Conservation (phyloP, 805 yeast genomes). For the Candida sphagnicola region DNA sequence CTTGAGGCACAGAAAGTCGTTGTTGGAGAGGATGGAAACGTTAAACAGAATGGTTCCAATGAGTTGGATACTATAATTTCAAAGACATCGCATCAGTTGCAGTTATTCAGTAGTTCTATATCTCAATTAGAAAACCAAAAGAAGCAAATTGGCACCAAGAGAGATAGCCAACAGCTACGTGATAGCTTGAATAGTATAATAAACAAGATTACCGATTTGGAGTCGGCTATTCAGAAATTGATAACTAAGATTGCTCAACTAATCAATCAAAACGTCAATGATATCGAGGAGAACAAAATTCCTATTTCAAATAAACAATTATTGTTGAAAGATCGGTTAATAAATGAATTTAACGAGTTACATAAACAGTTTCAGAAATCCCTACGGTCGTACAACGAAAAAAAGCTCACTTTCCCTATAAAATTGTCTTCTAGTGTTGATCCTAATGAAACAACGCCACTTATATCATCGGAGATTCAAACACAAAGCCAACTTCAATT, state of each 20-base stretch:
- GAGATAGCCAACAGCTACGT: slow-evolving; percentile 42
- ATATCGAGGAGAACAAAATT: slow-evolving; percentile 10
- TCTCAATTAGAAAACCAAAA: slow-evolving; percentile 47
- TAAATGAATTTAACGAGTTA: slow-evolving; percentile 52
- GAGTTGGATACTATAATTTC: slow-evolving; percentile 31
- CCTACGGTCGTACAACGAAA: slow-evolving; percentile 47
- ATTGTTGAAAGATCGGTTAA: slow-evolving; percentile 49
- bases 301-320: slow-evolving; percentile 35
- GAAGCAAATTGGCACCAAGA: slow-evolving; percentile 47
- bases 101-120: slow-evolving; percentile 47
- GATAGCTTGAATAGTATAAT: slow-evolving; percentile 28
- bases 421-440: slow-evolving; percentile 7
- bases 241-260: slow-evolving; percentile 22
- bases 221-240: slow-evolving; percentile 27
- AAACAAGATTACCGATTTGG: slow-evolving; percentile 27
- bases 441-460: slow-evolving; percentile 34
- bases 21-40: slow-evolving; percentile 6
- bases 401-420: slow-evolving; percentile 28
- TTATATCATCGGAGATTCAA: slow-evolving; percentile 22
- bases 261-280: slow-evolving; percentile 25
- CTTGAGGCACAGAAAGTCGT: slow-evolving; percentile 43
- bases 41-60: slow-evolving; percentile 10
- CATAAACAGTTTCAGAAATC: slow-evolving; percentile 40
- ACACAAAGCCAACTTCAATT: slow-evolving; percentile 23
- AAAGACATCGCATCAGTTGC: slow-evolving; percentile 37